Base-by-base conservation (phyloP, 2,329 filamentous ascomycete species). In the Apiospora koreana region DNA sequence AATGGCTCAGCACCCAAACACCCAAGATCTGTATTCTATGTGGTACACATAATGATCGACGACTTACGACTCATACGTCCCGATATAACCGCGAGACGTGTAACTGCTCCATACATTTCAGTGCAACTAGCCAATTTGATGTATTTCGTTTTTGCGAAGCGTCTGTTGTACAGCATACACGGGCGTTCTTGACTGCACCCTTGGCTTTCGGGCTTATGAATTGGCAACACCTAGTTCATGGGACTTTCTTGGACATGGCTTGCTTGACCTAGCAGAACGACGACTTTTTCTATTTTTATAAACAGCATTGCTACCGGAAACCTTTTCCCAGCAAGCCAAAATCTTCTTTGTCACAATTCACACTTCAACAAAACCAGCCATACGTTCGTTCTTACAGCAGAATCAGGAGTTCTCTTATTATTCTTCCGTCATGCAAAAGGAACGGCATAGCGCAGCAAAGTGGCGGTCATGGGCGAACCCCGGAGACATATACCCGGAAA, bases 1-100 rank as follows among this genome's bases (percentile, higher is more conserved):
- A 42, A 31, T 69, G 73, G 72, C 68, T 76, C 48, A 65, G 28
- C 67, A 69, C 72, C 67, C 46, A 70, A 64, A 67, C 65, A 38
- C 41, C 68, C 21, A 38, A 62, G 54, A 62, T 62, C 31, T 62
- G 31, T 62, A 62, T 35, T 62, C 54, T 62, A 62, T 62, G 31
- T 62, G 54, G 54, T 18, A 38, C 28, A 62, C 54, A 62, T 62
- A 62, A 62, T 62, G 54, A 62, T 62, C 54, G 54, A 62, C 54
- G 54, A 62, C 54, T 62, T 62, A 62, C 54, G 54, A 62, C 31
- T 38, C 31, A 38, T 62, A 62, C 54, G 54, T 38, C 54, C 54
- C 18, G 31, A 62, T 31, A 62, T n/a, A 38, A 62, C 54, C 21
- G 21, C 54, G 54, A 62, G 54, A 62, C 54, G 54, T 62, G 54